Base-by-base conservation (phyloP, 306 rosid genomes). In the Sicyos edulis region DNA sequence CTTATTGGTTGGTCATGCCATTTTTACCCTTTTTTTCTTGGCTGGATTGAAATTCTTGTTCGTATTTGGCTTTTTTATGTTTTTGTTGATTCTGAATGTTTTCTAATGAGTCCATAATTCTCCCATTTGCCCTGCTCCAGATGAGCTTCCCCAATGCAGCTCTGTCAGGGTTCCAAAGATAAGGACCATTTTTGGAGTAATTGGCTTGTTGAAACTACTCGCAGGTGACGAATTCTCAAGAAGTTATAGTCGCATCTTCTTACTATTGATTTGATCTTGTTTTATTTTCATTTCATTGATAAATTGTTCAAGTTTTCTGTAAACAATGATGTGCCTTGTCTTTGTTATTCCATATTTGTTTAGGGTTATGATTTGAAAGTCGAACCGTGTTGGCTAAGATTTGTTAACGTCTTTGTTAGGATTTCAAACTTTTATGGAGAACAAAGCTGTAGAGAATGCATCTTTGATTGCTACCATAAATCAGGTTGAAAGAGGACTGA, bases 131-230 rank as follows among this genome's bases (percentile, higher is more conserved):
- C 2, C 10, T 72, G 29, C 54, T 72, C 12, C 47, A 92, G 98
- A 92, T 67, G 86, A 85, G 82, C 86, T 89, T 81, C 99, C 97
- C 8, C 91, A 87, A 11, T 77, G 81, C 84, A 82, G 71, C 79
- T 74, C 91, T 40, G 74, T 85, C 65, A 81, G 96, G 68, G 96
- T 85, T 78, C 97, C 97, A 6, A 91, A 87, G 84, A 89, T 88
- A 72, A 78, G 45, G 75, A 85, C 92, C 0, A 86, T 93, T 72
- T 93, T 84, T 22, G 97, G 99, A 64, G 85, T 93, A 11, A 84
- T 86, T 73, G 99, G 99, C 74, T 83, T 91, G 83, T 77, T 93
- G 63, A 93, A 83, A 88, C 97, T 93, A 32, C 52, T 91, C 80
- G 89, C 92, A 75, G 96, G 98, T 90, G 80, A 83, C 79, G 3